These are phyloP conservation scores for Alternaria longipes DNA, from an alignment of 2,329 filamentous ascomycete genomes.

Conservation along the genomic window DNA sequence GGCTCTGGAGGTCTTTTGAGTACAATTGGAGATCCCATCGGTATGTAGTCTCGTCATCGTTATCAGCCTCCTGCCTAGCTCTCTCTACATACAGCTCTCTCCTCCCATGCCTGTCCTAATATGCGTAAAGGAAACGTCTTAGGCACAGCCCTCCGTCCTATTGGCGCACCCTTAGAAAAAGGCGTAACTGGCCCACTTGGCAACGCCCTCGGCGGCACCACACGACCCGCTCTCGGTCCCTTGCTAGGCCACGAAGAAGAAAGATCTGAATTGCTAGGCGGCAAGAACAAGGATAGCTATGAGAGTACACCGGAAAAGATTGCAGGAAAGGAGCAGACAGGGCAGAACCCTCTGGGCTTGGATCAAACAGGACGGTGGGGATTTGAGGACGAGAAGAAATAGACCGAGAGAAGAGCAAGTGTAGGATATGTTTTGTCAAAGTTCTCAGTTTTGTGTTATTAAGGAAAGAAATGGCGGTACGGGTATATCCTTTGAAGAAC, in stretches of 20 bases:
- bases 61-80: not conserved
- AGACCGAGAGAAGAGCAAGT: not conserved
- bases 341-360: slow-evolving; percentile 52
- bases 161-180: slow-evolving; percentile 51
- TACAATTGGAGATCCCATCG: slow-evolving; percentile 43
- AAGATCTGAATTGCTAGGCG: slow-evolving; percentile 48
- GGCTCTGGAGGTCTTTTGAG: slow-evolving; percentile 42
- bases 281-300: slow-evolving; percentile 53
- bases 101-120: not conserved
- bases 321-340: slow-evolving; percentile 52
- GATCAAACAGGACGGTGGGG: slow-evolving; percentile 51
- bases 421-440: not conserved
- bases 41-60: slow-evolving; percentile 23
- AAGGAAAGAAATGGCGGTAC: not conserved
- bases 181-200: slow-evolving; percentile 49
- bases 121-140: slow-evolving; percentile 46
- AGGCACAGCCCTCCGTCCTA: slow-evolving; percentile 49
- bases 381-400: slow-evolving; percentile 42
- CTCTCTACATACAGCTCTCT: not conserved
- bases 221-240: slow-evolving; percentile 48
- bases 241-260: slow-evolving; percentile 48
- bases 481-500: not conserved
- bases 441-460: not conserved
- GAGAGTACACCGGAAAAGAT: slow-evolving; percentile 47
- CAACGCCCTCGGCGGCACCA: slow-evolving; percentile 48